phyloP scores from a whole-genome alignment of 2,329 filamentous ascomycete genomes.

The Hirsutella rhossiliensis region DNA sequence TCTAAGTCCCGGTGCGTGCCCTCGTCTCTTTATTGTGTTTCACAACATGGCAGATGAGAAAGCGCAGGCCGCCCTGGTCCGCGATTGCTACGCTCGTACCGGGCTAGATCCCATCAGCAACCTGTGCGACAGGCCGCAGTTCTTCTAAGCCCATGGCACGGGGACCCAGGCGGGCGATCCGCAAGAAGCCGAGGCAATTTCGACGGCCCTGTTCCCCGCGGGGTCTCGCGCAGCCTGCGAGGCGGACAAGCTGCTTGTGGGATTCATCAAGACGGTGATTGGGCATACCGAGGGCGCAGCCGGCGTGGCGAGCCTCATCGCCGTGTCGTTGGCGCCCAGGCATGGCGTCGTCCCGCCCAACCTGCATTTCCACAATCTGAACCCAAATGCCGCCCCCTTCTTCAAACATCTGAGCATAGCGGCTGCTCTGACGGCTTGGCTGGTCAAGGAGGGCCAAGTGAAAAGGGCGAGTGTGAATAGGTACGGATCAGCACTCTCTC shows the following conservation, averaged over 20 bases:
- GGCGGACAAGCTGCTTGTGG: neutral
- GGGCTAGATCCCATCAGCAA: slow-evolving; percentile 9
- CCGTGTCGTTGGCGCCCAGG: slow-evolving; percentile 7
- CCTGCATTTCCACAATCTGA: slow-evolving; percentile 14
- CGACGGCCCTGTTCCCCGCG: too few species aligned
- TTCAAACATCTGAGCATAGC: slow-evolving; percentile 10
- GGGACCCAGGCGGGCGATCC: slow-evolving; percentile 21
- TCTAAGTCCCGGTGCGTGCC: too few species aligned
- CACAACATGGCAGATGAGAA: too few species aligned
- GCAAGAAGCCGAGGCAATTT: slow-evolving; percentile 17
- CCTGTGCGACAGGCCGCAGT: slow-evolving; percentile 8
- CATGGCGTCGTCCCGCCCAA: slow-evolving; percentile 16
- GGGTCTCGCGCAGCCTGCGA: neutral
- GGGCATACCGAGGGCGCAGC: slow-evolving; percentile 13
- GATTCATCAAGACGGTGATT: slow-evolving; percentile 14
- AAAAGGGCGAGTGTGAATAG: slow-evolving; percentile 33
- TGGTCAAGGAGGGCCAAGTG: neutral
- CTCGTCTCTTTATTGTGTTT: too few species aligned
- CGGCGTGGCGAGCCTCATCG: slow-evolving; percentile 11
- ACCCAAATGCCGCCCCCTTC: slow-evolving; percentile 12
- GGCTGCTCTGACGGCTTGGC: slow-evolving; percentile 9
- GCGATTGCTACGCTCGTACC: slow-evolving; percentile 13
- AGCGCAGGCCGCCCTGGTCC: slow-evolving; percentile 14
- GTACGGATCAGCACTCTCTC: slow-evolving; percentile 13
- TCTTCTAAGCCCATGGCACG: slow-evolving; percentile 25